A percentile compares a stretch with the other conserved stretches of the same genome.
Evolutionary conservation across 441 rosid species (phyloP).

Genomic region (Pelargonium australe): DNA sequence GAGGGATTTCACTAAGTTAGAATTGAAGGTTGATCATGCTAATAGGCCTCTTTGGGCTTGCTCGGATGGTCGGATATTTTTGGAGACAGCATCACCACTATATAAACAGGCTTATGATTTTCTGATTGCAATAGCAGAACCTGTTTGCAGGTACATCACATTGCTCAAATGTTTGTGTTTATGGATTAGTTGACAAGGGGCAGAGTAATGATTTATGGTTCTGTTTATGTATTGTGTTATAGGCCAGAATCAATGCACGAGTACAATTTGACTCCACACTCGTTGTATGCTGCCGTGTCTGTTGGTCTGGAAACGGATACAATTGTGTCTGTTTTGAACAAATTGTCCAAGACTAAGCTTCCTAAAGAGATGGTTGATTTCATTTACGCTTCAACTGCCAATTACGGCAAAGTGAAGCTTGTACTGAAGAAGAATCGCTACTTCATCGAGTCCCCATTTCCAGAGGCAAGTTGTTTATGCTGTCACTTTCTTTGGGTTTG

Average conservation of each 20-base stretch:
- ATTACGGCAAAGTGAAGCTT: slow-evolving; percentile 91
- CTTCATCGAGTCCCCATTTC: slow-evolving; percentile 79
- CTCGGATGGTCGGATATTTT: slow-evolving; percentile 77
- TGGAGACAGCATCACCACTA: slow-evolving; percentile 74
- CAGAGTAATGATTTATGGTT: background rate
- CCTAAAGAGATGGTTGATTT: slow-evolving; percentile 84
- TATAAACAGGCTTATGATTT: slow-evolving; percentile 93
- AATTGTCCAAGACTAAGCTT: slow-evolving; percentile 82
- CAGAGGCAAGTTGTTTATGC: slow-evolving; percentile 48
- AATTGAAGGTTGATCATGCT: slow-evolving; percentile 66
- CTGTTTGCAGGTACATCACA: slow-evolving; percentile 79
- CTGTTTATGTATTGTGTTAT: slow-evolving; percentile 2
- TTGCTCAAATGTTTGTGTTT: slow-evolving; percentile 1
- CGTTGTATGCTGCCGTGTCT: slow-evolving; percentile 87
- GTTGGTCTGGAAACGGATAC: slow-evolving; percentile 93
- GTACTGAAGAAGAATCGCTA: slow-evolving; percentile 86
- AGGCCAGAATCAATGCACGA: slow-evolving; percentile 98
- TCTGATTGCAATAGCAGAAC: slow-evolving; percentile 88
- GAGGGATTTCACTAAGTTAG: slow-evolving; percentile 64
- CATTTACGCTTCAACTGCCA: slow-evolving; percentile 74
- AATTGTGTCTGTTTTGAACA: slow-evolving; percentile 65
- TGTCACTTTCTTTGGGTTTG: slow-evolving; percentile 16
- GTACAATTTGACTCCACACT: slow-evolving; percentile 85
- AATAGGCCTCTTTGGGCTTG: slow-evolving; percentile 93
- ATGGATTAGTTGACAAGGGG: background rate